Evolutionary conservation across 106 monocot genomes (phyloP), one percentile per base, ranked within the genome.

Genomic region (Triglochin maritima): DNA sequence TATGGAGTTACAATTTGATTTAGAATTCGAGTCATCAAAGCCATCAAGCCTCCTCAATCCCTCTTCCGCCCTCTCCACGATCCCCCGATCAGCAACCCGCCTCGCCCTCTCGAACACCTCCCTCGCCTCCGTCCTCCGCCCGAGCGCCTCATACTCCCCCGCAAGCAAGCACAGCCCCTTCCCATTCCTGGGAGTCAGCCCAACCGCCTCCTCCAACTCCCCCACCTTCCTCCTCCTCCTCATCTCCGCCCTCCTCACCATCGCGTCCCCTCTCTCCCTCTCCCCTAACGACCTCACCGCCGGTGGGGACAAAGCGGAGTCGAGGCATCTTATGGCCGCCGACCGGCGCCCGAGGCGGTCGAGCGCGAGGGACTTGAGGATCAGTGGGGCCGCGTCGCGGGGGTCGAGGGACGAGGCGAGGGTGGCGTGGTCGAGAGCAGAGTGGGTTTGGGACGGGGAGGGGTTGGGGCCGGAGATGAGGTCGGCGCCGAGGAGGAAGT

Each of bases 401-500:
- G 87, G 87, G 62, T 84, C 84, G 59, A 83, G 78, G 72, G 81
- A 66, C 65, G 79, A 65, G 69, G 94, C 94, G 59, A 55, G 76
- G 51, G 69, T 68, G 69, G 57, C n/a, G 47, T 84, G 84, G n/a
- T 84, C 68, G 45, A 79, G 79, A 51, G 84, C 83, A 47, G 84
- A 70, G 44, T 71, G 64, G 63, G 72, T 10, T 29, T 57, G 50
- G n/a, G 73, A 61, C 3, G 74, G 47, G 60, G 72, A 47, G 68
- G 79, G 43, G 41, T 83, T 83, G 49, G 93, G 86, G 64, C 84
- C 84, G 73, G 87, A 51, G 49, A 92, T 85, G 69, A 83, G 64
- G 54, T 86, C 79, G 42, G 86, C 93, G 44, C 93, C 93, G 16
- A 72, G 70, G 64, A 89, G 12, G 80, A 93, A 93, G 75, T 93